A percentile compares a stretch with the other conserved stretches of the same genome.
phyloP scores from a whole-genome alignment of 2,329 filamentous ascomycete species.

The Pestalotiopsis sp. region DNA sequence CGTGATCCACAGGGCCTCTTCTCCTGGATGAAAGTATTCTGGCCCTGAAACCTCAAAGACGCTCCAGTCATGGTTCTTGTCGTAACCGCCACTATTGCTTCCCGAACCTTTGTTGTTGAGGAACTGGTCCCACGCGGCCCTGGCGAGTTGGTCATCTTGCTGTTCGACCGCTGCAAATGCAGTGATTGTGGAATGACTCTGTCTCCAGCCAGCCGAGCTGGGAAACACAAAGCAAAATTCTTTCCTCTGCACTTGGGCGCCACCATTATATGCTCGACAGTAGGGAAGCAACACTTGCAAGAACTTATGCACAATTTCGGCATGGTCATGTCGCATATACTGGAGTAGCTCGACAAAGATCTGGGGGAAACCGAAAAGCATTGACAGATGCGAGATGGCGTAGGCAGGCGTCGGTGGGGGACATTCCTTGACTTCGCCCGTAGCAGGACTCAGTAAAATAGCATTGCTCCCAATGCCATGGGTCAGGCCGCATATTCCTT shows the following conservation, averaged over 20 bases:
- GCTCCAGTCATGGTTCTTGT: slow-evolving; percentile 44
- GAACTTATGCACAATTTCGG: neutral
- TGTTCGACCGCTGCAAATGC: neutral
- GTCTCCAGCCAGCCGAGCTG: neutral
- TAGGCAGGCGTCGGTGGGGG: slow-evolving; percentile 50
- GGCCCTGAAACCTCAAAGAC: slow-evolving; percentile 52
- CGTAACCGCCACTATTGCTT: slow-evolving; percentile 28
- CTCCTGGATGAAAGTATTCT: neutral
- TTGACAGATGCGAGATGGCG: neutral
- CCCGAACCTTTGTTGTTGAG: neutral
- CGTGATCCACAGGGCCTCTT: slow-evolving; percentile 45
- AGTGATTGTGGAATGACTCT: neutral
- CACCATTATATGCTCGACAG: neutral
- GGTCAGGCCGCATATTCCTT: slow-evolving; percentile 54
- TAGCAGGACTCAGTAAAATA: slow-evolving; percentile 37
- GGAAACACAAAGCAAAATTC: slow-evolving; percentile 1
- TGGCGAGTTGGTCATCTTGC: neutral
- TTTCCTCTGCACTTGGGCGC: neutral
- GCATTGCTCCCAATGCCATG: slow-evolving; percentile 61
- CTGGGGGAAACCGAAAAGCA: neutral
- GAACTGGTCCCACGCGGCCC: neutral
- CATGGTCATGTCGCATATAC: neutral
- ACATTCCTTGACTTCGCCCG: slow-evolving; percentile 21
- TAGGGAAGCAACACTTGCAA: neutral
- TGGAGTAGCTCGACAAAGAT: neutral